Base-by-base conservation (phyloP, 164 flowering plant species). In the Stephania cephalantha region DNA sequence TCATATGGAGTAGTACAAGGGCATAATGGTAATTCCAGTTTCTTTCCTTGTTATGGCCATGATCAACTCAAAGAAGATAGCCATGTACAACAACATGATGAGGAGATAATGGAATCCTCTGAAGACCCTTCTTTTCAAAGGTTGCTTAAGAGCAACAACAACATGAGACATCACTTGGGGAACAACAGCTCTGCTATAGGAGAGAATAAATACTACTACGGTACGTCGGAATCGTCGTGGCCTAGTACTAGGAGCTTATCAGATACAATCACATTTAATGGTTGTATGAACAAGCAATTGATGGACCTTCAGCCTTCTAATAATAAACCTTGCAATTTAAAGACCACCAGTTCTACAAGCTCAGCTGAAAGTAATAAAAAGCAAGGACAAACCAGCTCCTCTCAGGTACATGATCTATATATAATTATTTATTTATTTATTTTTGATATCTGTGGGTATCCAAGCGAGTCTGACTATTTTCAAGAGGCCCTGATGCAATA, bases 281-380 rank as follows among this genome's bases (percentile, higher is more conserved):
- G 83, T 25, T 71, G 79, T n/a, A 55, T 82, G 18, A 82, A 73
- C 67, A 85, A 82, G 79, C 86, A 87, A 7, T 18, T 78, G 48
- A 29, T 81, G 45, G 83, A 80, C 69, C 58, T 77, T 75, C 86
- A 83, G 15, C 53, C 78, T 30, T 73, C 81, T 8, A 50, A 8
- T 25, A 85, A 76, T 25, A 85, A 76, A 44, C 82, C 80, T 12
- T 72, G 70, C 4, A 35, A 35, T 61, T 63, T 77, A 4, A 85
- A 82, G 70, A 72, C 82, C 5, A 72, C 82, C 5, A 50, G 15
- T 9, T 50, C 55, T 10, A 67, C 77, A 29, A 77, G 71, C 71
- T 68, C 79, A 46, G 78, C 85, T 0, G 79, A 80, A 20, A 71
- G 50, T 15, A 86, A 35, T 4, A 35, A 81, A 83, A 85, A 84